Percentiles rank a stretch among this genome's conserved stretches.
phyloP scores from a whole-genome alignment of 805 yeast genomes.

The Ascoidea asiatica region DNA sequence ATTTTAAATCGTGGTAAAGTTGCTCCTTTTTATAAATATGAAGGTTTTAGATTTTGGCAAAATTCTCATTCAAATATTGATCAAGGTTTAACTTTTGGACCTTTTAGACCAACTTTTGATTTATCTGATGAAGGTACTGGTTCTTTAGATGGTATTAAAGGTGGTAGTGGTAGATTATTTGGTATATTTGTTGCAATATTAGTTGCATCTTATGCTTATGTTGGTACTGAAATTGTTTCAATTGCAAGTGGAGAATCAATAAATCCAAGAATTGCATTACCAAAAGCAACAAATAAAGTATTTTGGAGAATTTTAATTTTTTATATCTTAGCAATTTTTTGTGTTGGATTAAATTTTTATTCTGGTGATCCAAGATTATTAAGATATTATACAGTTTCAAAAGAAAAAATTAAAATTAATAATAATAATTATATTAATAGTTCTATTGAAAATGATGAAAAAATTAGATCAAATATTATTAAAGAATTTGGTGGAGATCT shows the following conservation, averaged over 20 bases:
- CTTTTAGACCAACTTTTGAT: conserved; percentile 64
- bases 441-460: not conserved
- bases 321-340: conserved; percentile 52
- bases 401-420: not conserved
- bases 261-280: conserved; percentile 65
- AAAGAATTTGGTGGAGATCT: conserved; percentile 14
- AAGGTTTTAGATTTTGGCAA: conserved; percentile 70
- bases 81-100: conserved; percentile 44
- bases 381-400: conserved; percentile 26
- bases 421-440: conserved; percentile 1
- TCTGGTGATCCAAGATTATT: conserved; percentile 66
- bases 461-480: conserved; percentile 12
- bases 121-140: conserved; percentile 47
- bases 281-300: conserved; percentile 62
- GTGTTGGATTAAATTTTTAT: conserved; percentile 60
- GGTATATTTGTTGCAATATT: conserved; percentile 47
- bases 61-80: conserved; percentile 27
- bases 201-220: conserved; percentile 61
- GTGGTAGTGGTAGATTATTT: conserved; percentile 45
- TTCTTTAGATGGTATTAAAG: conserved; percentile 41
- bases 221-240: conserved; percentile 74
- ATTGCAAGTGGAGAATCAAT: conserved; percentile 81
- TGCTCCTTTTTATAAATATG: conserved; percentile 26
- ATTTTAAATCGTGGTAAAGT: conserved; percentile 49
- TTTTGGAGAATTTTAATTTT: conserved; percentile 57